Conservation (phyloP, 2,329 filamentous ascomycete genomes). For the Fusarium kyushuense region DNA sequence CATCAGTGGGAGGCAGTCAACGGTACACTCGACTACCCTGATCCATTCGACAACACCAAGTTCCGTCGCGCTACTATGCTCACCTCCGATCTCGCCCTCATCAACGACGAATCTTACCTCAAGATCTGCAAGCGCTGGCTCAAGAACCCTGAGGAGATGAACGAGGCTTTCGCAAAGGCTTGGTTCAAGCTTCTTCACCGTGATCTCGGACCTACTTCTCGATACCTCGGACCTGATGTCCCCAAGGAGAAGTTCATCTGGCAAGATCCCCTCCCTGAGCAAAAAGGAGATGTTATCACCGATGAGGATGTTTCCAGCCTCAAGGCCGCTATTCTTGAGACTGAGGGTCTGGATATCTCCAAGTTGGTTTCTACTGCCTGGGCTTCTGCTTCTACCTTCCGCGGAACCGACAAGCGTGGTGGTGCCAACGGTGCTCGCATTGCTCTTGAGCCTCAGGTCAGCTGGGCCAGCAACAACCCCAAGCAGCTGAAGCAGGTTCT, state of each 20-base stretch:
- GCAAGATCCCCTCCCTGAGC: constrained; percentile 78
- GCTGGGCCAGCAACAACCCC: constrained; percentile 82
- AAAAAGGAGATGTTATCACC: constrained; percentile 68
- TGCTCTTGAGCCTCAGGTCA: constrained; percentile 76
- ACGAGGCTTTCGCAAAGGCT: constrained; percentile 76
- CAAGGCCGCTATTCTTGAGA: constrained; percentile 75
- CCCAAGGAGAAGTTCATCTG: constrained; percentile 77
- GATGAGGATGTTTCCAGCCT: constrained; percentile 72
- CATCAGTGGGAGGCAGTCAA: constrained; percentile 81
- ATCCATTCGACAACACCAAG: constrained; percentile 76
- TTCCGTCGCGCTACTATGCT: constrained; percentile 83
- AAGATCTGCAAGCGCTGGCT: constrained; percentile 80
- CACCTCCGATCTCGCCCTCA: constrained; percentile 79
- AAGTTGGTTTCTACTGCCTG: constrained; percentile 76
- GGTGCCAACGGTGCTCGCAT: constrained; percentile 85
- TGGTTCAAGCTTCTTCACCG: constrained; percentile 90
- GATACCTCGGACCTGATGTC: constrained; percentile 81
- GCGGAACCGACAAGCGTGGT: constrained; percentile 82
- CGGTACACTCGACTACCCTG: constrained; percentile 74
- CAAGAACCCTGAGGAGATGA: constrained; percentile 75
- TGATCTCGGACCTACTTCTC: constrained; percentile 78
- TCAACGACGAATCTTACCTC: constrained; percentile 77
- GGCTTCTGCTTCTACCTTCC: constrained; percentile 79
- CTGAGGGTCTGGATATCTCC: constrained; percentile 66
- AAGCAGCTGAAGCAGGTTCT: constrained; percentile 72